Evolutionary conservation across 75 land plant species (phyloP).

Genomic region (Pseudotsuga menziesii): DNA sequence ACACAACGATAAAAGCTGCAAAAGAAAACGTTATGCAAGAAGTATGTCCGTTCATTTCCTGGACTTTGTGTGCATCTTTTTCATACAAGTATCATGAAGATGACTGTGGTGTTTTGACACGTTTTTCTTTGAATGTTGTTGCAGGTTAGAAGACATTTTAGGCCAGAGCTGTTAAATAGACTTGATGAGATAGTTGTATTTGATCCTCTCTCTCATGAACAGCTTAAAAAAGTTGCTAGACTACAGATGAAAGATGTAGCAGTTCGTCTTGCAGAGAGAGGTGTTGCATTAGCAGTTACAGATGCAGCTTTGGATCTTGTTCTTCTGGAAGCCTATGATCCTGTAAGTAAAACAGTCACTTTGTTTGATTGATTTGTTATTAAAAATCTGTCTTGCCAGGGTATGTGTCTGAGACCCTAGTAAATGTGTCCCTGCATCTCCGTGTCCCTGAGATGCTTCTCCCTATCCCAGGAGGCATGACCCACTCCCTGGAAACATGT

Average conservation of each 20-base stretch:
- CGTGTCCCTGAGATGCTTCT: too few species aligned
- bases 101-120: background rate
- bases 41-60: constrained; percentile 25
- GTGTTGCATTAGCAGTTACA: constrained; percentile 86
- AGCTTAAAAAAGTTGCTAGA: constrained; percentile 83
- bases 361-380: background rate
- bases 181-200: constrained; percentile 97
- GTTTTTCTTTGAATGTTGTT: background rate
- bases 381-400: too few species aligned
- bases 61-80: background rate
- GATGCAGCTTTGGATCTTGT: constrained; percentile 85
- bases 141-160: constrained; percentile 86
- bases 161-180: constrained; percentile 93
- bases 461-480: too few species aligned
- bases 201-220: constrained; percentile 87
- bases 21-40: constrained; percentile 75
- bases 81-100: background rate
- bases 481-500: too few species aligned
- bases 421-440: too few species aligned
- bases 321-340: constrained; percentile 83
- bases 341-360: constrained; percentile 32
- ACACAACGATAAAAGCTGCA: constrained; percentile 58
- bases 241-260: constrained; percentile 96
- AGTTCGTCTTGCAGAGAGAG: constrained; percentile 82
- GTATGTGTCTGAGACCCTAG: too few species aligned